Conservation (phyloP, 1,284 basidiomycete species). For the Pyrrhoderma lamaoense region DNA sequence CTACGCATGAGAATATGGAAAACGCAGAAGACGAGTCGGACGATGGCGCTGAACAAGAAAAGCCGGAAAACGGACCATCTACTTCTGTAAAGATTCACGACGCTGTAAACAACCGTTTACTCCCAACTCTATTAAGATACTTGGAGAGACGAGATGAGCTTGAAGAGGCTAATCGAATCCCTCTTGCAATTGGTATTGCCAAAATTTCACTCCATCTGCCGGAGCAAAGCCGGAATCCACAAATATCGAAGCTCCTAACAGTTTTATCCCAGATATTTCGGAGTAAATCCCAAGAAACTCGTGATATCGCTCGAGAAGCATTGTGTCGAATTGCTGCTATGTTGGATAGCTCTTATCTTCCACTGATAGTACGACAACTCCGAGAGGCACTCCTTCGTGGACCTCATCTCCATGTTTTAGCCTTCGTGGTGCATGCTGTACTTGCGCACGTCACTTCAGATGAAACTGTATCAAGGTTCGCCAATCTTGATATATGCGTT, state of each 20-base stretch:
- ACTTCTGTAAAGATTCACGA: slow-evolving; percentile 51
- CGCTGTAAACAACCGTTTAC: slow-evolving; percentile 66
- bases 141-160: slow-evolving; percentile 78
- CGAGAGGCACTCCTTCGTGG: slow-evolving; percentile 81
- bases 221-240: slow-evolving; percentile 53
- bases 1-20: slow-evolving; percentile 24
- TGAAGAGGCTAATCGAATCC: slow-evolving; percentile 82
- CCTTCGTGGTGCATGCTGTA: slow-evolving; percentile 79
- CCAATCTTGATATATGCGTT: slow-evolving; percentile 71
- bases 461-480: slow-evolving; percentile 47
- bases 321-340: slow-evolving; percentile 75
- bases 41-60: slow-evolving; percentile 28
- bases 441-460: slow-evolving; percentile 71
- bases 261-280: slow-evolving; percentile 84
- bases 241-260: slow-evolving; percentile 77
- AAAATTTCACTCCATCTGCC: slow-evolving; percentile 84
- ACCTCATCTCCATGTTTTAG: slow-evolving; percentile 90
- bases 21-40: slow-evolving; percentile 9
- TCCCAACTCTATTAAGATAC: slow-evolving; percentile 73
- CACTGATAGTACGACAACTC: slow-evolving; percentile 73
- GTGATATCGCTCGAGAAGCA: slow-evolving; percentile 83
- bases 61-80: slow-evolving; percentile 26
- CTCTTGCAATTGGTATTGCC: slow-evolving; percentile 83
- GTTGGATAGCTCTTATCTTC: slow-evolving; percentile 72
- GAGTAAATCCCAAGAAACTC: slow-evolving; percentile 89